Conservation (phyloP, 1,284 basidiomycete genomes). For the Hortiboletus rubellus region DNA sequence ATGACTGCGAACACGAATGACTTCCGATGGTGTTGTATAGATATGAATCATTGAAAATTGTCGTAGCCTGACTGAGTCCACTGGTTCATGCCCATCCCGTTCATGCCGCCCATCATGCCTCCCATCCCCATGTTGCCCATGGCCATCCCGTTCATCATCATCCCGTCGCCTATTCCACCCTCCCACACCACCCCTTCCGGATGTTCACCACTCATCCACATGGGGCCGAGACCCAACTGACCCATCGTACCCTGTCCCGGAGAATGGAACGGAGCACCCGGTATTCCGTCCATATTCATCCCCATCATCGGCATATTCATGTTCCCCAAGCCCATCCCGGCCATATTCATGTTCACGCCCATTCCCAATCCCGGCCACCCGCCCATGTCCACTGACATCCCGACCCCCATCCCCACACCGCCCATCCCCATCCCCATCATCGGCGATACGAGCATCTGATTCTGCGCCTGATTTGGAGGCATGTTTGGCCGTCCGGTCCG, state of each 20-base stretch:
- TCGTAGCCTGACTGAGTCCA: constrained; percentile 36
- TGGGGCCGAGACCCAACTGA: constrained; percentile 20
- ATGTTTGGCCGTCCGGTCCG: constrained; percentile 22
- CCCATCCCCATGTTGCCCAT: constrained; percentile 40
- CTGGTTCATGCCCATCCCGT: constrained; percentile 40
- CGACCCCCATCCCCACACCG: constrained; percentile 28
- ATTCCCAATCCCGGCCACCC: constrained; percentile 32
- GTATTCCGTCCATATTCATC: constrained; percentile 46
- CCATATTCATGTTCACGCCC: constrained; percentile 35
- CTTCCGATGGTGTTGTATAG: background rate
- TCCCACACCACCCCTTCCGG: constrained; percentile 31
- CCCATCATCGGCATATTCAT: constrained; percentile 39
- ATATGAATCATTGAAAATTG: constrained; percentile 28
- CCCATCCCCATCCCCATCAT: constrained; percentile 45
- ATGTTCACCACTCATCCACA: constrained; percentile 32
- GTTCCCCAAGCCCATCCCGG: constrained; percentile 33
- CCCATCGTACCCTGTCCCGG: constrained; percentile 19
- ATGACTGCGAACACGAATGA: constrained; percentile 2
- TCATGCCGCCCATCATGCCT: constrained; percentile 34
- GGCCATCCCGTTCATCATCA: constrained; percentile 35
- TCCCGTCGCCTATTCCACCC: constrained; percentile 29
- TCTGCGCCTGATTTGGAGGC: constrained; percentile 28
- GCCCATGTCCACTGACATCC: constrained; percentile 36
- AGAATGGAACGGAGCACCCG: constrained; percentile 22
- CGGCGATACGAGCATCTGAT: constrained; percentile 50